Base-by-base conservation (phyloP, 306 rosid genomes). In the Quercus bicolor region DNA sequence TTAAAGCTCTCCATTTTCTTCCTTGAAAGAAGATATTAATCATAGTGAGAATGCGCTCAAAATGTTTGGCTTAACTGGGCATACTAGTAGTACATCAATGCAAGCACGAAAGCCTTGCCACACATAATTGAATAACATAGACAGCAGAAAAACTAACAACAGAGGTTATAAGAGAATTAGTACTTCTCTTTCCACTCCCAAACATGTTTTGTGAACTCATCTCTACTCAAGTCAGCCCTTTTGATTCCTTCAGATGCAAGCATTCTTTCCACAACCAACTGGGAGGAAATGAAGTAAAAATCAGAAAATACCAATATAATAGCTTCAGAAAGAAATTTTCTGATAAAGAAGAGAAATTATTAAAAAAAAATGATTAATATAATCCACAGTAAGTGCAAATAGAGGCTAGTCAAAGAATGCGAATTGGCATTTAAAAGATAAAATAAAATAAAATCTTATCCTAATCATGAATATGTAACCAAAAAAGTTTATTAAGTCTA, bases 171-270 rank as follows among this genome's bases (percentile, higher is more conserved):
- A 3, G 81, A 71, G 81, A 76, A 73, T 61, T 70, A 72, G 68
- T 91, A 94, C 98, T 94, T 92, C 86, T 94, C 93, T 91, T 94
- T 94, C 98, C 98, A 94, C 88, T 94, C 86, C 98, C 97, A 94
- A 80, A 94, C 95, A 80, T 89, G 86, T 40, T 79, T 87, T 74
- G 90, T 87, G 84, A 94, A 94, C 77, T 94, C 97, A 40, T 94
- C 94, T 80, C 97, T 89, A 78, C 90, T 83, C 89, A 94, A 75
- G 68, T 94, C 97, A 82, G 65, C 81, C 81, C 98, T 89, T 83
- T 84, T 94, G 75, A 84, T 81, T 81, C 98, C 98, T 89, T 92
- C 98, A 57, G 95, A 86, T 10, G 94, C 97, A 74, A 94, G 93
- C 97, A 90, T 94, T 87, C 87, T 91, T 86, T 94, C 98, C 79